Conservation (phyloP, 2,329 filamentous ascomycete genomes). For the Scedosporium dehoogii region DNA sequence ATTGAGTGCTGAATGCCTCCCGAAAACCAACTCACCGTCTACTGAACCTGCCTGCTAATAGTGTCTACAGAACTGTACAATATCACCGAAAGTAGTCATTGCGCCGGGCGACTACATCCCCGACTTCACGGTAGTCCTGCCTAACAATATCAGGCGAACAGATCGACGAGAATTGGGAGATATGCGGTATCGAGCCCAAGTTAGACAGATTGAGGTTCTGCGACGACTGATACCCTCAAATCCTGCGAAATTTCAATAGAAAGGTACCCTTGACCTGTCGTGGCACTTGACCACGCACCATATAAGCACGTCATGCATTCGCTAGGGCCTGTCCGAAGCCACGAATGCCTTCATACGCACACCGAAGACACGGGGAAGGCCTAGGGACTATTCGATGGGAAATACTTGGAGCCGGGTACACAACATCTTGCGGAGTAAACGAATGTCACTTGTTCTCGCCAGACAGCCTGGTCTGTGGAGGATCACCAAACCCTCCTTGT, state of each 20-base stretch:
- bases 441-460: too few species aligned
- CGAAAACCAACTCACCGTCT: conserved; percentile 1
- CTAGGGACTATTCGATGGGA: too few species aligned
- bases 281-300: neutral
- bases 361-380: too few species aligned
- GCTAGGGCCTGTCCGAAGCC: neutral
- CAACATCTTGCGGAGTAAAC: too few species aligned
- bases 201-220: conserved; percentile 59
- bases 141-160: conserved; percentile 45
- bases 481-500: too few species aligned
- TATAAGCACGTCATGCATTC: neutral
- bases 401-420: too few species aligned
- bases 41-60: conserved; percentile 13
- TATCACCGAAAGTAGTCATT: conserved; percentile 55
- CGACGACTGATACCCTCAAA: conserved; percentile 58
- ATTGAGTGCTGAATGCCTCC: neutral
- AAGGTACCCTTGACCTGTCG: neutral
- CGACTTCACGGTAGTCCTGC: conserved; percentile 62
- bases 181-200: conserved; percentile 52
- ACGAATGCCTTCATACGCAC: neutral
- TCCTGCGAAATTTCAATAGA: conserved; percentile 32
- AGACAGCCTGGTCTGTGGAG: too few species aligned
- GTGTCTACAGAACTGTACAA: conserved; percentile 52
- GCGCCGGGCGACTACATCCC: conserved; percentile 46
- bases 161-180: conserved; percentile 54